A percentile compares a stretch with the other conserved stretches of the same genome.
Evolutionary conservation across 257 asterid species (phyloP).

Genomic region (Orobanche coerulescens): DNA sequence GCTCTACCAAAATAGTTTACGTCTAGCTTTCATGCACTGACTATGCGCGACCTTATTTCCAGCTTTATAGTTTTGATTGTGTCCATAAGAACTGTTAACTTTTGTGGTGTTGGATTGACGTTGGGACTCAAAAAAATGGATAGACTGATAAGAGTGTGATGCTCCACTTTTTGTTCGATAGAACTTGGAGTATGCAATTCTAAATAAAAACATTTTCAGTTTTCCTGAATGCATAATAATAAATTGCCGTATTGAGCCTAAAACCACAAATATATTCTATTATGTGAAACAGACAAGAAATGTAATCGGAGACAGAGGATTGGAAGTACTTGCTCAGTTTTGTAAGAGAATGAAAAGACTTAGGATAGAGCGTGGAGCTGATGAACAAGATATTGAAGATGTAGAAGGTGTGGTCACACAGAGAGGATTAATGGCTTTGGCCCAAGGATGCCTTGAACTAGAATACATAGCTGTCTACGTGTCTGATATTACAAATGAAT

Average conservation of each 20-base stretch:
- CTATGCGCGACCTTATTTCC: neutral
- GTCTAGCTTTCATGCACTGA: neutral
- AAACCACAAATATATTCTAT: neutral
- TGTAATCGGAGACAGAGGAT: slow-evolving; percentile 77
- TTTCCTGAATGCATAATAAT: neutral
- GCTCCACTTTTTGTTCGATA: too few relatives aligned
- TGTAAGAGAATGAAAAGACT: slow-evolving; percentile 49
- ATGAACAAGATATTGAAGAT: slow-evolving; percentile 39
- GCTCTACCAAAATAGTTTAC: neutral
- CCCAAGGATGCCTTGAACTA: slow-evolving; percentile 40
- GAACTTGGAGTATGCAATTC: neutral
- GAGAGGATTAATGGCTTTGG: slow-evolving; percentile 39
- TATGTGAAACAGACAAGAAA: slow-evolving; percentile 50
- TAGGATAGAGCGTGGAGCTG: slow-evolving; percentile 45
- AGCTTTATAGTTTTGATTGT: neutral
- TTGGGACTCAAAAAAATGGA: neutral
- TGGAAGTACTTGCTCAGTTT: slow-evolving; percentile 50
- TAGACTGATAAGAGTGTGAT: neutral
- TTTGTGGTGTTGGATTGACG: neutral
- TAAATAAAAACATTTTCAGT: neutral
- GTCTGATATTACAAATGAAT: slow-evolving; percentile 40
- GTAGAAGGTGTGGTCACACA: slow-evolving; percentile 44
- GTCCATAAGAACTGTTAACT: neutral
- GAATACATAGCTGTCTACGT: slow-evolving; percentile 41
- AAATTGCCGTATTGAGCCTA: neutral